Base-by-base conservation (phyloP, 2,329 filamentous ascomycete genomes). In the Ophiostoma pallidulum region DNA sequence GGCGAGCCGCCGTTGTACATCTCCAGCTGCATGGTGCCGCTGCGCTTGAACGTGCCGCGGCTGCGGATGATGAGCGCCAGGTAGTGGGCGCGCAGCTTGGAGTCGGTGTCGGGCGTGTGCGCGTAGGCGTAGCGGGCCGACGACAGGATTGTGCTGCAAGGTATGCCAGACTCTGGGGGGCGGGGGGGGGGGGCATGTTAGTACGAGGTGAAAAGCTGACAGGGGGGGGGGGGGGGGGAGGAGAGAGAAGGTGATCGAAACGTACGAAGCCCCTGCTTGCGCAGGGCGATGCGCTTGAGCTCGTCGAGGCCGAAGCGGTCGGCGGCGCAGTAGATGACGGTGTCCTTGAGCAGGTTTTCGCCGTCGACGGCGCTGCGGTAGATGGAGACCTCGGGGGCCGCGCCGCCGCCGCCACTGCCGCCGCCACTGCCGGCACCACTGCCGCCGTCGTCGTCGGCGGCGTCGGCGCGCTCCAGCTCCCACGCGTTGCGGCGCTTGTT, bases 1-100 rank as follows among this genome's bases (percentile, higher is more conserved):
- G 85, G 77, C 1, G 73, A 85, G 46, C 87, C 87, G 24, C 90
- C 90, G 52, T 80, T 78, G 64, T 85, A 85, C 89, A 96, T 95
- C 69, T 95, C 89, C 56, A 86, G 78, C 67, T 95, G 90, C 89
- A 95, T 94, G 4, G 89, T 95, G 47, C 89, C 88, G 65, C 88
- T 94, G 47, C 87, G 77, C 73, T 94, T 95, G 68, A 96, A 95
- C 2, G 87, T 94, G 60, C 78, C 77, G 56, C 90, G 79, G 58
- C 84, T 87, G 55, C 89, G 82, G 62, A 95, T 94, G 66, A 95
- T 94, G 60, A 95, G 79, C 16, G 90, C 88, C 32, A 95, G 80
- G 58, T 94, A 96, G 66, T 95, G 89, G 20, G 88, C 88, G 50
- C 90, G 78, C 46, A 95, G 74, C 66, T 90, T 90, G n/a, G 86